Base-by-base conservation (phyloP, 2,329 filamentous ascomycete species). In the Colletotrichum acutatum region DNA sequence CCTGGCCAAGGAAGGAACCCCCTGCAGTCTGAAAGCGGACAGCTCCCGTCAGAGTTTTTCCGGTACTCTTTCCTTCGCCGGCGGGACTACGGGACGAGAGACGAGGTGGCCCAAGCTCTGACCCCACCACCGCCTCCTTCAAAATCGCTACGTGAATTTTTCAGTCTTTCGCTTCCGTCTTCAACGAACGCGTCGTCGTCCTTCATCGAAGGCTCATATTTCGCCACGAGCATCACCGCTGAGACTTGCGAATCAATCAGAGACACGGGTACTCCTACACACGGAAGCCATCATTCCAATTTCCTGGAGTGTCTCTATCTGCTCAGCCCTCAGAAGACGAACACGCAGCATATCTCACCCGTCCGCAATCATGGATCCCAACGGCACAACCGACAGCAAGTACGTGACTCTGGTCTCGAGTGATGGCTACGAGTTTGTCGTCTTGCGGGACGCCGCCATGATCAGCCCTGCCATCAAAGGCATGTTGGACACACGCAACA, bases 371-470 rank as follows among this genome's bases (percentile, higher is more conserved):
- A 71, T 71, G 68, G 71, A 60, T 26, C 24, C 61, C 54, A 63
- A 74, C 57, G 71, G 68, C 42, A 68, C 65, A 52, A 56, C 71
- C 34, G 61, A 75, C 22, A 90, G 88, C 82, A 91, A 94, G 79
- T 95, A 95, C 82, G 89, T 95, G 76, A 95, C 94, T 5, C 89
- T 96, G 65, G 87, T 95, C 54, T 95, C 93, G 0, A 88, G 86
- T 76, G 94, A 96, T 82, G 92, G 90, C 77, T 95, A 91, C 80
- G 93, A 95, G 84, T 95, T 94, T 80, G 90, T 94, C 75, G 87
- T 95, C 64, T 86, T 93, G 68, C 90, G 93, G 66, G 92, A 93
- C 62, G 91, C 93, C 3, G 90, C 93, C 72, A 86, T 90, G 78
- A 86, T 93, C 78, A 93, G 92, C 76, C 91, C 91, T 42, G 89